These are phyloP conservation scores for Colletotrichum shisoi DNA, from an alignment of 2,329 filamentous ascomycete species.

Conservation along the genomic window DNA sequence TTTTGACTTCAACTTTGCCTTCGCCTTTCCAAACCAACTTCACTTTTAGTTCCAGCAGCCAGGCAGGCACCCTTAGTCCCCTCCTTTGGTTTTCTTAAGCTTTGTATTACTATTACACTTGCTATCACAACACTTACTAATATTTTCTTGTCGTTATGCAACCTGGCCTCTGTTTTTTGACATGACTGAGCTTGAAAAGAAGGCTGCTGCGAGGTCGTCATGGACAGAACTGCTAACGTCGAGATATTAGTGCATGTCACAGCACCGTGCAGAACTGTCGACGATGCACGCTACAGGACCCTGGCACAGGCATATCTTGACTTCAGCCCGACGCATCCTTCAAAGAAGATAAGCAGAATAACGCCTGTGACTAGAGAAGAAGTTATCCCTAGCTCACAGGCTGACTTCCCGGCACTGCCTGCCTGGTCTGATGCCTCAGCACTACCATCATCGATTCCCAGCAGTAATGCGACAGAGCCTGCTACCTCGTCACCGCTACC, in stretches of 20 bases:
- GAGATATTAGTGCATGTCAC: conserved; percentile 66
- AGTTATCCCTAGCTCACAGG: conserved; percentile 21
- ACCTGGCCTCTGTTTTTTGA: conserved; percentile 4
- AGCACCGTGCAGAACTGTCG: conserved; percentile 57
- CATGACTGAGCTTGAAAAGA: conserved; percentile 11
- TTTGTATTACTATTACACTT: neutral
- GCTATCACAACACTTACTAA: neutral
- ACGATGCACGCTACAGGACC: conserved; percentile 60
- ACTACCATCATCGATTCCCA: conserved; percentile 2
- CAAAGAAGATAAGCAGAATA: conserved; percentile 9
- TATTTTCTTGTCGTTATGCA: neutral
- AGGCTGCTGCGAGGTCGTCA: conserved; percentile 17
- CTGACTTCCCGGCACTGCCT: conserved; percentile 13
- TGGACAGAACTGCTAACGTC: conserved; percentile 45
- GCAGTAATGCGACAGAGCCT: conserved; percentile 19
- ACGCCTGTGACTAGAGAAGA: neutral
- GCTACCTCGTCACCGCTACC: conserved; percentile 27
- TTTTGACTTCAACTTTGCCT: neutral
- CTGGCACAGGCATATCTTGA: conserved; percentile 61
- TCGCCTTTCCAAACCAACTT: neutral
- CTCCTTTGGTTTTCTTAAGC: neutral
- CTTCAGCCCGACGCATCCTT: conserved; percentile 51
- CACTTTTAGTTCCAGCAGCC: neutral
- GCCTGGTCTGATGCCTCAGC: conserved; percentile 26
- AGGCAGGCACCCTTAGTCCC: neutral